Evolutionary conservation across 495 filamentous ascomycete species (phyloP), one percentile per base, ranked within the genome.

Genomic region (Hypoxylon rickii): DNA sequence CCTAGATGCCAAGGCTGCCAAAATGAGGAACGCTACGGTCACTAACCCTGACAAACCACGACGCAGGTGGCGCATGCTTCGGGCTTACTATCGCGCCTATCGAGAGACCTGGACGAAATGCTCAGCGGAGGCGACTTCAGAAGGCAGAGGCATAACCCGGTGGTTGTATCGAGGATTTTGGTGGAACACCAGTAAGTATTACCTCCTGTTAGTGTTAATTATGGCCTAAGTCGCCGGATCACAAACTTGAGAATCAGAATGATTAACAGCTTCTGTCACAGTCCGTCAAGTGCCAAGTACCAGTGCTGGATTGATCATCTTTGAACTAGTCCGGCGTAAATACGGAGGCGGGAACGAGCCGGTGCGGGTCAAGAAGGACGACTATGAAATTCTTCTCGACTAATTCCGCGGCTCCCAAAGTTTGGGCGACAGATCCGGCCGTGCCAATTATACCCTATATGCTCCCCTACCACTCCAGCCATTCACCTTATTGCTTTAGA

Each of bases 221-320:
- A 20, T 41, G 8, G 10, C 12, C 13, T 18, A 7, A n/a, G n/a
- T 3, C 3, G 12, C 32, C 32, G n/a, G 7, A 8, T 34, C 32
- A 3, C n/a, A 3, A 7, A 7, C 32, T 34, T 12, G 3, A 12
- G 5, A 22, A 19, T 7, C 13, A 24, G 16, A n/a, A 37, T 39
- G 13, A 21, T 32, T 57, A 36, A 63, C 31, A 24, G 31, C 15
- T 32, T 8, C 19, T 20, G 3, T 32, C 13, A 45, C 29, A 63
- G 59, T 95, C 36, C 79, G 86, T 32, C 89, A 94, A 71, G 86
- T 96, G 31, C 92, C 92, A 12, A 92, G 89, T 66, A 95, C 92
- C 3, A 92, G 88, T 61, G 91, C 92, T 1, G 92, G 90, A 0
- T 68, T 96, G 47, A 87, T 96, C 55, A 90, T 94, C 39, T 96